These are phyloP conservation scores for Dissophora globulifera DNA, from an alignment of 192 early-diverging fungal species.

Conservation along the genomic window DNA sequence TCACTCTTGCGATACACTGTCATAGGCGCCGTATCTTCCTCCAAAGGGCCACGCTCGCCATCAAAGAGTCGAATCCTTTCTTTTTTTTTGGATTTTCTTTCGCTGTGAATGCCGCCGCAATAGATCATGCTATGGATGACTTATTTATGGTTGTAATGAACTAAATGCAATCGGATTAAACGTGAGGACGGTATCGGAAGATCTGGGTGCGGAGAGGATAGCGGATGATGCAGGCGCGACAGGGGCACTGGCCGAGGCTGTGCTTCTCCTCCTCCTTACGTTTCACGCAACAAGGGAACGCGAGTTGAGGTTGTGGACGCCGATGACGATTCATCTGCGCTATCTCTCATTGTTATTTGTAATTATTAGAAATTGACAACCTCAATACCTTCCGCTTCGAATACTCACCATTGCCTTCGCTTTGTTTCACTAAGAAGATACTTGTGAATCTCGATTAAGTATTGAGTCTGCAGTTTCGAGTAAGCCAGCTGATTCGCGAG, in stretches of 20 bases:
- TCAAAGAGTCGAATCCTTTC: too few species aligned
- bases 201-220: conserved; percentile 6
- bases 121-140: conserved; percentile 26
- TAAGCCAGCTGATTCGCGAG: neutral
- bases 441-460: neutral
- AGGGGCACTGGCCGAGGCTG: conserved; percentile 1
- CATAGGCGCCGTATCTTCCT: too few species aligned
- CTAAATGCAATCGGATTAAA: neutral
- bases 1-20: too few species aligned
- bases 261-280: conserved; percentile 8
- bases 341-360: neutral
- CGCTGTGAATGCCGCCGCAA: too few species aligned
- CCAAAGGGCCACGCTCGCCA: too few species aligned
- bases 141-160: conserved; percentile 27
- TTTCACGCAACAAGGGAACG: conserved; percentile 15
- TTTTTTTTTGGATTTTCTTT: too few species aligned
- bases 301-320: conserved; percentile 12
- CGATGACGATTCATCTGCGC: conserved; percentile 7
- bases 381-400: neutral
- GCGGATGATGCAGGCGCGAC: too few species aligned
- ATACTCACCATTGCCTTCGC: conserved; percentile 1
- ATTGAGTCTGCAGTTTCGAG: conserved; percentile 3
- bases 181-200: conserved; percentile 5
- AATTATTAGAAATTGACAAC: conserved; percentile 2
- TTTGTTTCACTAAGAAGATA: neutral